A percentile compares a stretch with the other conserved stretches of the same genome.
Evolutionary conservation across 2,329 filamentous ascomycete species (phyloP).

Genomic region (Botrytis medusae): DNA sequence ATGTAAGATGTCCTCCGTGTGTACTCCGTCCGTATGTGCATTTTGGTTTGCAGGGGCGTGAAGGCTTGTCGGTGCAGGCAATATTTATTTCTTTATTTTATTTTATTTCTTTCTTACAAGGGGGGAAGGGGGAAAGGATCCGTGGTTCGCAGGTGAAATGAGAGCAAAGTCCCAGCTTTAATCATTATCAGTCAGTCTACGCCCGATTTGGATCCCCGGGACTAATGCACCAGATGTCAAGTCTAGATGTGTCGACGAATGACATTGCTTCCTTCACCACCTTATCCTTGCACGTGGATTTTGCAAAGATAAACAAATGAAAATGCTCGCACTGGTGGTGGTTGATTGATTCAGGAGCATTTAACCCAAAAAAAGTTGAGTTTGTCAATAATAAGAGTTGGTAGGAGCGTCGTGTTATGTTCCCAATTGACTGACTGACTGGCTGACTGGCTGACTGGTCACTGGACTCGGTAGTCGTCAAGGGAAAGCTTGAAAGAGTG

Average conservation of each 20-base stretch:
- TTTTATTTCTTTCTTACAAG: background rate
- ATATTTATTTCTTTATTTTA: no score
- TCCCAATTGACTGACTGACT: background rate
- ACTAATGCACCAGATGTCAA: background rate
- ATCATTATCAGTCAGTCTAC: background rate
- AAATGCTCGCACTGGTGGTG: background rate
- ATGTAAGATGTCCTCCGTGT: background rate
- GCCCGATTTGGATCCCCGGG: background rate
- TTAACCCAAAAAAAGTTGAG: no score
- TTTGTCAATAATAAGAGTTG: background rate
- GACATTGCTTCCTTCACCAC: background rate
- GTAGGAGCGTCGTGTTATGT: background rate
- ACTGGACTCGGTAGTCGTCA: background rate
- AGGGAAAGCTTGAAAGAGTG: background rate
- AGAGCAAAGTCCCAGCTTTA: background rate
- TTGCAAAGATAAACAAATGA: background rate
- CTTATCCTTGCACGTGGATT: background rate
- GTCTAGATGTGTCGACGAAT: background rate
- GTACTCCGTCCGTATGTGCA: background rate
- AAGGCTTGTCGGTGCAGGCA: background rate
- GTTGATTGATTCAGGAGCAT: background rate
- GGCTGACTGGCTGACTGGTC: no score
- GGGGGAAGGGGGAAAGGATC: background rate
- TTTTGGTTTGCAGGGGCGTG: background rate
- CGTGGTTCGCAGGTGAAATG: background rate